Base-by-base conservation (phyloP, 2,329 filamentous ascomycete genomes). In the Beauveria pseudobassiana region DNA sequence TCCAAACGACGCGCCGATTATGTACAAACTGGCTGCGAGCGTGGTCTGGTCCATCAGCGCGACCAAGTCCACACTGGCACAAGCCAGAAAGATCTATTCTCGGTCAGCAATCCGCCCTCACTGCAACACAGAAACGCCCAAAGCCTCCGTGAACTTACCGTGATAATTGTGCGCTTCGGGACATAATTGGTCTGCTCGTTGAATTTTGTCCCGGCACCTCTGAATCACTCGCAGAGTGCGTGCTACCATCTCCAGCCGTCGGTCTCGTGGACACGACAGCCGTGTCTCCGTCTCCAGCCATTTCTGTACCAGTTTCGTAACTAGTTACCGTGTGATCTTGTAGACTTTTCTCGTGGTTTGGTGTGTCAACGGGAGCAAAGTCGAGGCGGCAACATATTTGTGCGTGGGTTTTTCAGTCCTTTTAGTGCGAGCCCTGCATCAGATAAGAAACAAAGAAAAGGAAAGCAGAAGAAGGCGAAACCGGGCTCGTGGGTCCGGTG, bases 1-100 rank as follows among this genome's bases (percentile, higher is more conserved):
- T 3, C 77, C 71, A 5, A 85, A 69, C 0, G 78, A 74, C 63
- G 77, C 77, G n/a, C 79, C 79, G 26, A 85, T 77, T 55, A 83
- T 82, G 52, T 79, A 79, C 64, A 84, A 71, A 72, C 80, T 82
- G 16, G 79, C 76, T 0, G 82, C 82, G 38, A 85, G 71, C 2
- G 80, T 83, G 0, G 82, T 85, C 69, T 85, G 82, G 67, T 84
- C 82, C 74, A 84, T 82, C 55, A 84, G 72, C 0, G 82, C 80
- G 38, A 83, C 66, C 45, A 85, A 69, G 57, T 85, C 82, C 62
- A 83, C 79, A 24, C 75, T 82, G 50, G 82, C 77, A 63, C 81
- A 84, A 18, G 82, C 80, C 16, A 85, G 71, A 64, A 85, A 85
- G 64, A 84, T 83, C 81, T 83, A 60, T 3, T 45, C 28, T 9